Base-by-base conservation (phyloP, 1,284 basidiomycete species). In the Ustanciosporium gigantosporum region DNA sequence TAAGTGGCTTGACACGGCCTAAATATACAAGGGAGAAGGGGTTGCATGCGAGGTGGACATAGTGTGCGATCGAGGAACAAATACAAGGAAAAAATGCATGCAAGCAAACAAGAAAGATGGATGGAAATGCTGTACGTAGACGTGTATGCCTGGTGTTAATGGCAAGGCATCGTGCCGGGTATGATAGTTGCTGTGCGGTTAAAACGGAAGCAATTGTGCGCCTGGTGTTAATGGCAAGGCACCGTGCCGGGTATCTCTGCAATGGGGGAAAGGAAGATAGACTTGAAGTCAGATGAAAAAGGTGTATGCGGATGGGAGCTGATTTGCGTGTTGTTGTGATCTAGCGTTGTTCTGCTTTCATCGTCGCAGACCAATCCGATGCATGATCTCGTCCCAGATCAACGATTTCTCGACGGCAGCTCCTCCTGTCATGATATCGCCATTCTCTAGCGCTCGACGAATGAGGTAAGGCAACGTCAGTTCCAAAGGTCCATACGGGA, bases 361-460 rank as follows among this genome's bases (percentile, higher is more conserved):
- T 32, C 45, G 51, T 32, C 56, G 57, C n/a, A 65, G 34, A n/a
- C 56, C 56, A 7, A 59, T 35, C 3, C 61, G 55, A 35, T 52
- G 47, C 52, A 59, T 46, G 16, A 65, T 41, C 43, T 65, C 61
- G 24, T 56, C 49, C 43, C 46, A 37, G 1, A 66, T 48, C 15
- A 66, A 46, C 40, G 52, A 24, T 52, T 66, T 61, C 25, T 66
- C 62, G 29, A 46, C 48, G 8, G 82, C 83, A 4, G 85, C 86
- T 35, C 80, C 79, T 19, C 82, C 82, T 16, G 82, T 82, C 62
- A 87, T 80, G 42, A 87, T 80, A 9, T 82, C 82, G 79, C 87
- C 87, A 69, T 90, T 90, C 82, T 90, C 88, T n/a, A 87, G 84
- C 2, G 88, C 88, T 25, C 88, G 81, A 34, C 87, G 82, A 20